A percentile compares a stretch with the other conserved stretches of the same genome.
phyloP scores from a whole-genome alignment of 2,329 filamentous ascomycete genomes.

The Fusarium tricinctum region DNA sequence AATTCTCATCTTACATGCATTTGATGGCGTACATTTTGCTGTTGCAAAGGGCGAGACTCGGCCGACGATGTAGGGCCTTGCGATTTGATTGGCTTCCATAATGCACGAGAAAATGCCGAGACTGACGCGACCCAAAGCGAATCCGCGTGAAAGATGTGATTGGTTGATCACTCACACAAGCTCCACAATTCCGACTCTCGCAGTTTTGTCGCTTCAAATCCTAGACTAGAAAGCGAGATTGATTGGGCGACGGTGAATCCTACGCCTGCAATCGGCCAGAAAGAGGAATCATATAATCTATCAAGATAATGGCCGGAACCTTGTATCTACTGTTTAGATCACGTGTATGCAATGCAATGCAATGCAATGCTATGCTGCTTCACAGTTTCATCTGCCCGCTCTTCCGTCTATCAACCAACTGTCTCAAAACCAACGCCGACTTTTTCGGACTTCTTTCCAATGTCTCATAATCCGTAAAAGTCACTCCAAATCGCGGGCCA shows the following conservation, averaged over 20 bases:
- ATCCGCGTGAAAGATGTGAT: not conserved
- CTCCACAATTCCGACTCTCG: no score
- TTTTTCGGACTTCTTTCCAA: slow-evolving; percentile 36
- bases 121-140: slow-evolving; percentile 3
- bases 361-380: no score
- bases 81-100: not conserved
- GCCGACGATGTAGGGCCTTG: not conserved
- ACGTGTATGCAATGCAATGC: no score
- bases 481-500: slow-evolving; percentile 35
- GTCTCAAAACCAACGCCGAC: not conserved
- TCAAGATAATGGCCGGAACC: no score
- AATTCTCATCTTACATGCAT: not conserved
- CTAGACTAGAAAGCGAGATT: no score
- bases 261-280: no score
- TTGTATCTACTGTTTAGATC: no score
- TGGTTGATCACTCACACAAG: no score
- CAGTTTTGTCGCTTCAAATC: no score
- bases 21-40: not conserved
- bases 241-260: no score
- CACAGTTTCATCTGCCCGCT: no score
- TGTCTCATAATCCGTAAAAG: slow-evolving; percentile 32
- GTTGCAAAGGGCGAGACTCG: slow-evolving; percentile 6
- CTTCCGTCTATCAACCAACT: not conserved
- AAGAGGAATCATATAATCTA: no score
- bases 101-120: slow-evolving; percentile 33